Percentiles rank a stretch among this genome's conserved stretches.
phyloP scores from a whole-genome alignment of 73 alveolate genomes.

The Tetrahymena borealis region DNA sequence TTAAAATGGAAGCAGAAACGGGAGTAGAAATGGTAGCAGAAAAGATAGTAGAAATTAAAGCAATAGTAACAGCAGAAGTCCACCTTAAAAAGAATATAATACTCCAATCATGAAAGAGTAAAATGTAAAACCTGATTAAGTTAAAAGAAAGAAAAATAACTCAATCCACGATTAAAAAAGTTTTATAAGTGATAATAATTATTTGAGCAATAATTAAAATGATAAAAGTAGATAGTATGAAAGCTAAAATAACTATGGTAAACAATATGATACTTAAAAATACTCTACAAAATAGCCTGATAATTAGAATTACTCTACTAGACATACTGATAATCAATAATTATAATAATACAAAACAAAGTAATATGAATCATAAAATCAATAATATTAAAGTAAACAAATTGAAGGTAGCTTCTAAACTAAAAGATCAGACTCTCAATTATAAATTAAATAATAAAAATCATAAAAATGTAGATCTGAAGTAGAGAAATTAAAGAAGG shows the following conservation, averaged over 20 bases:
- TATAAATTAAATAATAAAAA: background rate
- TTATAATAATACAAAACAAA: background rate
- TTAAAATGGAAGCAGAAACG: background rate
- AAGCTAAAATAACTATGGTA: background rate
- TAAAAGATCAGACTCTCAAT: background rate
- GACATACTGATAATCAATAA: background rate
- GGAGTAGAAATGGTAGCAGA: background rate
- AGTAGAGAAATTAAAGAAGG: background rate
- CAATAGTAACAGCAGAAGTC: background rate
- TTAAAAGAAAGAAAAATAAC: background rate
- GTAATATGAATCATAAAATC: no score
- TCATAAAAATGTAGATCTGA: background rate
- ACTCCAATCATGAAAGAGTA: background rate
- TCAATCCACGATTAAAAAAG: background rate
- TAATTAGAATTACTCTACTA: background rate
- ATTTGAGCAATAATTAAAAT: no score
- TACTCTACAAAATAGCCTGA: background rate
- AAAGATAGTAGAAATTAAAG: background rate
- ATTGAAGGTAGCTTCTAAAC: background rate
- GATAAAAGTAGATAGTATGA: background rate
- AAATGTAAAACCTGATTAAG: background rate
- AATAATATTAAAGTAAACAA: no score
- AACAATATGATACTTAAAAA: background rate
- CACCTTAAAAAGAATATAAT: background rate
- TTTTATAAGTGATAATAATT: no score